Base-by-base conservation (phyloP, 371 early-diverging fungal species). In the Dichotomocladium elegans region DNA sequence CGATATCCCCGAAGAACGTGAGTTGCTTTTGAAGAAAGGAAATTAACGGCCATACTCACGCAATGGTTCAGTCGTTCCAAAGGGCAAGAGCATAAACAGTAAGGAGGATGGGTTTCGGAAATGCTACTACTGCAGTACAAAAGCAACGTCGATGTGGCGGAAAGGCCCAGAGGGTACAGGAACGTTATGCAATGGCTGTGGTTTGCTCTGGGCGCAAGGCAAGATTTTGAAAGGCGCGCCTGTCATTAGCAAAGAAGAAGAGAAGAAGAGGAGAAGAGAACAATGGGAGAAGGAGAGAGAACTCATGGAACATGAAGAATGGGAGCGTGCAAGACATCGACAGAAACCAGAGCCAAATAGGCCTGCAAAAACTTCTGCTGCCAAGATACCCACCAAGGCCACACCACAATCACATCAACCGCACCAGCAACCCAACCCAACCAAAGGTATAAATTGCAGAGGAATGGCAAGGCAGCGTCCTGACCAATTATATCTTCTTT, bases 121-220 rank as follows among this genome's bases (percentile, higher is more conserved):
- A 45, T 77, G 77, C 41, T 46, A 55, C 4, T 77, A 77, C 41
- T 77, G 77, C 41, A 68, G 68, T 22, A 70, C 77, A 22, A 61
- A 56, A 17, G 51, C 55, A 7, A 77, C 77, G 33, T 45, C 65
- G 14, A 77, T 77, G 77, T 72, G 77, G 73, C 60, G 69, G 41
- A 34, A 58, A 17, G 77, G 77, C 11, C 77, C 77, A 6, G 66
- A 22, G 22, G 77, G 77, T 3, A 52, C 55, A 12, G 73, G 73
- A 12, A 72, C 77, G 14, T 55, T 77, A 12, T 77, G 77, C 48
- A 77, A 77, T 48, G 68, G 67, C 3, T 77, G 77, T 55, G 73
- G 77, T 24, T 48, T 83, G 12, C 71, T 77, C 50, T 85, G 83
- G 83, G 66, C 60, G 17, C 67, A 68, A 51, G 77, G 73, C 3